These are phyloP conservation scores for Hypomyces rosellus DNA, from an alignment of 2,329 filamentous ascomycete species.

Conservation along the genomic window DNA sequence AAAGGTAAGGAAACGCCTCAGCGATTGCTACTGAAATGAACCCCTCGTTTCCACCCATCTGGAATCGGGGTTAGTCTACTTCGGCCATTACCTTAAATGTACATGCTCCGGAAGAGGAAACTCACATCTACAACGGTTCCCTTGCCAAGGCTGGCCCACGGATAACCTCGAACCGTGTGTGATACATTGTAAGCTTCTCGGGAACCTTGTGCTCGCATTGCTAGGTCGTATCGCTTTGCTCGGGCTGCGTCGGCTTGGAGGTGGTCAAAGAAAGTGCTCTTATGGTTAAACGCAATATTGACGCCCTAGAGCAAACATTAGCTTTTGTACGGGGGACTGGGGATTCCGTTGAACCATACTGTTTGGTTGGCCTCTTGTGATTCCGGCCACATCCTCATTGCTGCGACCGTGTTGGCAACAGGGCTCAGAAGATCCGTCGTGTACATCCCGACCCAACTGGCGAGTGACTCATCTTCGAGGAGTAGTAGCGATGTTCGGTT, in stretches of 20 bases:
- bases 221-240: constrained; percentile 24
- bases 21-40: constrained; percentile 19
- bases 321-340: background rate
- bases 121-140: constrained; percentile 23
- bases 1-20: constrained; percentile 17
- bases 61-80: background rate
- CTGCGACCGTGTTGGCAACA: constrained; percentile 24
- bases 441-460: constrained; percentile 26
- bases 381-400: constrained; percentile 30
- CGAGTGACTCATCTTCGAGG: constrained; percentile 20
- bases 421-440: constrained; percentile 25
- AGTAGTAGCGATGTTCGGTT: constrained; percentile 28
- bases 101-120: background rate
- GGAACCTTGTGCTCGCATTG: constrained; percentile 24
- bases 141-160: constrained; percentile 19
- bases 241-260: constrained; percentile 20
- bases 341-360: background rate
- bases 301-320: constrained; percentile 15
- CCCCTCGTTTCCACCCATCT: constrained; percentile 23
- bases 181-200: constrained; percentile 18
- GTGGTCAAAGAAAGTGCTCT: constrained; percentile 22
- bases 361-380: constrained; percentile 31
- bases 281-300: constrained; percentile 22
- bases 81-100: background rate
- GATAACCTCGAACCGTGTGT: constrained; percentile 17